A percentile compares a stretch with the other conserved stretches of the same genome.
Conservation (phyloP, 495 filamentous ascomycete species). For the Aspergillus homomorphus region DNA sequence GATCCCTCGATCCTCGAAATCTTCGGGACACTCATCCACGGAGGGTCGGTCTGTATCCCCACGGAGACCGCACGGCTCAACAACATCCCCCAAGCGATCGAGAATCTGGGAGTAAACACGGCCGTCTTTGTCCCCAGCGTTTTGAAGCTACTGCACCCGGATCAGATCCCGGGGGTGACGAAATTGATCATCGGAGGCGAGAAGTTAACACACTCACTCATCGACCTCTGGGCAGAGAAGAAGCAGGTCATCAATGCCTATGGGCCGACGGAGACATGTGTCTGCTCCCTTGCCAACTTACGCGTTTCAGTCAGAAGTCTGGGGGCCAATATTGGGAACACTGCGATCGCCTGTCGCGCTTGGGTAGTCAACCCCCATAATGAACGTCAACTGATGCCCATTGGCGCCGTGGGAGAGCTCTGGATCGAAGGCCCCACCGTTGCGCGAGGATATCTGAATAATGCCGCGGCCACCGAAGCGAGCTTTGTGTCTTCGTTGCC, state of each 20-base stretch:
- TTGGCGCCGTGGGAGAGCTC: too few species aligned
- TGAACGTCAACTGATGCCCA: too few species aligned
- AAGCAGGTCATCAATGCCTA: not conserved
- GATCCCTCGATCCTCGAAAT: not conserved
- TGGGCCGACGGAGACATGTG: not conserved
- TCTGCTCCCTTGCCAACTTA: not conserved
- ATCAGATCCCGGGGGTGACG: not conserved
- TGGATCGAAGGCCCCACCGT: too few species aligned
- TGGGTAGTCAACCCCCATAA: too few species aligned
- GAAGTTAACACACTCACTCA: not conserved
- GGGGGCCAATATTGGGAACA: too few species aligned
- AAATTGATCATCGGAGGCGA: not conserved
- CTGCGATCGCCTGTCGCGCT: too few species aligned
- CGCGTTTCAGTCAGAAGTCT: too few species aligned
- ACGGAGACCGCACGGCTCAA: not conserved
- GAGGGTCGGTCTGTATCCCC: not conserved
- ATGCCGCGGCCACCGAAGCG: not conserved
- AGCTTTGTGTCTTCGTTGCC: too few species aligned
- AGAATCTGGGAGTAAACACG: not conserved
- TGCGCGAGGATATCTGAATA: not conserved
- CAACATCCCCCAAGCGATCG: not conserved
- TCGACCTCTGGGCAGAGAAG: not conserved
- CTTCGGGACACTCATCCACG: not conserved
- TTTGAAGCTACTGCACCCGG: not conserved
- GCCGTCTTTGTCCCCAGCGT: too few species aligned